Percentiles rank a stretch among this genome's conserved stretches.
These are phyloP conservation scores for Hortaea werneckii DNA, from an alignment of 2,329 filamentous ascomycete genomes.

Conservation along the genomic window DNA sequence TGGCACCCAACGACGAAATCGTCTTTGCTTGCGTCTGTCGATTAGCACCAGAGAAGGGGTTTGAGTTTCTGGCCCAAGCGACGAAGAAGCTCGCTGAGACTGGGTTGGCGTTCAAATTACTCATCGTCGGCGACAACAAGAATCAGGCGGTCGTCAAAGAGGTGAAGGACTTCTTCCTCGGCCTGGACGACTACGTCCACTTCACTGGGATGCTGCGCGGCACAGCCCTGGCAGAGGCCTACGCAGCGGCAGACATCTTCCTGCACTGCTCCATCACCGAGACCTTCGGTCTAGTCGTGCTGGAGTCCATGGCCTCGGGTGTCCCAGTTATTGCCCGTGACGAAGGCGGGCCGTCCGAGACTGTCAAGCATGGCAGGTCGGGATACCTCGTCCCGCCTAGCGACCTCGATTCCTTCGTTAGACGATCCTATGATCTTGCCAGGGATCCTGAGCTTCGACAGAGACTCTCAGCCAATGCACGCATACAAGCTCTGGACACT, in stretches of 20 bases:
- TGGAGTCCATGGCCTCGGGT: constrained; percentile 62
- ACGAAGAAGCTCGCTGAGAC: constrained; percentile 45
- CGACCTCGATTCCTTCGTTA: constrained; percentile 51
- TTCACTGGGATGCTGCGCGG: constrained; percentile 58
- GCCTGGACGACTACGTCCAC: constrained; percentile 46
- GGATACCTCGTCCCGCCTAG: constrained; percentile 52
- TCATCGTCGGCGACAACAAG: constrained; percentile 59
- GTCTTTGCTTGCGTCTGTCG: constrained; percentile 58
- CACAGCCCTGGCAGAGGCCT: constrained; percentile 51
- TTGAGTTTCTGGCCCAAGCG: constrained; percentile 53
- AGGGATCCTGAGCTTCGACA: constrained; percentile 35
- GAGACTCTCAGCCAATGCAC: constrained; percentile 39
- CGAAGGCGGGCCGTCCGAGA: constrained; percentile 60
- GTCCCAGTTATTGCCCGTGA: constrained; percentile 60
- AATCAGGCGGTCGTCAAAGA: constrained; percentile 53
- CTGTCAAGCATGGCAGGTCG: constrained; percentile 48
- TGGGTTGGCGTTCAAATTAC: constrained; percentile 51
- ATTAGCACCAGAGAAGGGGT: constrained; percentile 61
- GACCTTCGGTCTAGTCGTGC: constrained; percentile 60
- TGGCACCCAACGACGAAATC: constrained; percentile 53
- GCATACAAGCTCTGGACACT: constrained; percentile 49
- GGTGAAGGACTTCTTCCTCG: constrained; percentile 50
- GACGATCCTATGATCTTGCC: constrained; percentile 42
- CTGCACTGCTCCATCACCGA: constrained; percentile 62
- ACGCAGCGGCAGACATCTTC: constrained; percentile 60